phyloP scores from a whole-genome alignment of 176 grass and related monocot genomes.

The Luzula sylvatica region DNA sequence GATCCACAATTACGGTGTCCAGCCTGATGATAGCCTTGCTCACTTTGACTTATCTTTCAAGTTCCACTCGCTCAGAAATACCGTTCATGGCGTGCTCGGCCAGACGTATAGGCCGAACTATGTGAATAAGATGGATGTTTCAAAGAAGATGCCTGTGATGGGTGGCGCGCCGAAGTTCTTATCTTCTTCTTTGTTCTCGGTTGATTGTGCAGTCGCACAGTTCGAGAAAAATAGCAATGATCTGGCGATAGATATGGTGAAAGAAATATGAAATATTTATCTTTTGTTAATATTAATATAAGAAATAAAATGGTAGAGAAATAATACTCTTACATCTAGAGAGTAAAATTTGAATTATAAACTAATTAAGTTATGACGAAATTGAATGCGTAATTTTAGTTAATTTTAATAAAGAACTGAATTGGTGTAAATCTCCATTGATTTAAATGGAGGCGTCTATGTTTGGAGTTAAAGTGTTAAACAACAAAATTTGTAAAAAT shows the following conservation, averaged over 20 bases:
- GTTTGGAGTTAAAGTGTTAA: too few relatives aligned
- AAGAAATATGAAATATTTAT: not conserved
- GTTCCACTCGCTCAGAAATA: constrained; percentile 31
- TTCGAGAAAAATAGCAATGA: not conserved
- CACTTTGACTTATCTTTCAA: constrained; percentile 59
- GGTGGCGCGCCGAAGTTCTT: constrained; percentile 25
- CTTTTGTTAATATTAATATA: not conserved
- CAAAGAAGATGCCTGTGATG: constrained; percentile 49
- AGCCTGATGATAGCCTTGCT: constrained; percentile 27
- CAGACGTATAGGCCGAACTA: constrained; percentile 48
- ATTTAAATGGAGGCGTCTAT: too few relatives aligned
- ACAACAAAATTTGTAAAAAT: too few relatives aligned
- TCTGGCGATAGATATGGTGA: constrained; percentile 13
- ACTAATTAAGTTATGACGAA: too few relatives aligned
- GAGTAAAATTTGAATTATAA: too few relatives aligned
- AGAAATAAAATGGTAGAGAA: not conserved
- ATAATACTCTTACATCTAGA: too few relatives aligned
- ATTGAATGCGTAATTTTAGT: too few relatives aligned
- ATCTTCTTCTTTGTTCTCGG: constrained; percentile 32
- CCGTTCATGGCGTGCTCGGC: constrained; percentile 45
- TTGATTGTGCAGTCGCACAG: constrained; percentile 31
- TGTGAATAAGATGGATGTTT: constrained; percentile 33
- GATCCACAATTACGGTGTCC: constrained; percentile 48
- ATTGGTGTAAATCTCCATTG: too few relatives aligned
- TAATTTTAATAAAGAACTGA: too few relatives aligned